Evolutionary conservation across 1,284 basidiomycete species (phyloP).

Genomic region (Boletus albobrunnescens): DNA sequence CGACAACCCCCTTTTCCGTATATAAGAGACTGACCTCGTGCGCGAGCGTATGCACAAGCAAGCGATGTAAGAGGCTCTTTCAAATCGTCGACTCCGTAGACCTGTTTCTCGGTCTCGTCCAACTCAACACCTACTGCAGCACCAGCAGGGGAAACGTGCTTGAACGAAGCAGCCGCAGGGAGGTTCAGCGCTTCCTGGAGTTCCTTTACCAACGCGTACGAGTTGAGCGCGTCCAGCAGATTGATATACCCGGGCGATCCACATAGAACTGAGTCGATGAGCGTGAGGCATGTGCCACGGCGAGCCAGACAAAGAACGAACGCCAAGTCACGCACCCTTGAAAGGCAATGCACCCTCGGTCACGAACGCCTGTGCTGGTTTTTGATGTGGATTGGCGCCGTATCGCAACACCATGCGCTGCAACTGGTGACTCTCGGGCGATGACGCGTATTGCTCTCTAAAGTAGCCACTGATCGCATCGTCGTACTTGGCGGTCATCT

Average conservation of each 20-base stretch:
- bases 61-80: conserved; percentile 86
- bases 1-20: not conserved
- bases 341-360: conserved; percentile 88
- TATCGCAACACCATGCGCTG: conserved; percentile 90
- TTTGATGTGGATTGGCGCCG: conserved; percentile 98
- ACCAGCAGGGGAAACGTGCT: conserved; percentile 98
- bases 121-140: conserved; percentile 90
- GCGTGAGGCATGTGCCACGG: conserved; percentile 1
- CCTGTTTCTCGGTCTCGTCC: conserved; percentile 83
- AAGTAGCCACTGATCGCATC: conserved; percentile 96
- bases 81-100: conserved; percentile 95
- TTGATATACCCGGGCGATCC: conserved; percentile 99
- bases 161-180: conserved; percentile 98
- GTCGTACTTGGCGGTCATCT: conserved; percentile 94
- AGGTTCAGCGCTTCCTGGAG: conserved; percentile 82
- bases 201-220: conserved; percentile 95
- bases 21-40: conserved; percentile 63
- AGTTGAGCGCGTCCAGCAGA: conserved; percentile 96
- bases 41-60: conserved; percentile 93
- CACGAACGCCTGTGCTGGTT: conserved; percentile 96
- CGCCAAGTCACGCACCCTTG: conserved; percentile 61
- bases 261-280: conserved; percentile 60
- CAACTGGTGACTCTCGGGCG: conserved; percentile 66
- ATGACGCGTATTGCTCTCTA: conserved; percentile 90
- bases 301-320: too few species aligned